phyloP scores from a whole-genome alignment of 345 rosid species.

The Boechera divaricarpa region DNA sequence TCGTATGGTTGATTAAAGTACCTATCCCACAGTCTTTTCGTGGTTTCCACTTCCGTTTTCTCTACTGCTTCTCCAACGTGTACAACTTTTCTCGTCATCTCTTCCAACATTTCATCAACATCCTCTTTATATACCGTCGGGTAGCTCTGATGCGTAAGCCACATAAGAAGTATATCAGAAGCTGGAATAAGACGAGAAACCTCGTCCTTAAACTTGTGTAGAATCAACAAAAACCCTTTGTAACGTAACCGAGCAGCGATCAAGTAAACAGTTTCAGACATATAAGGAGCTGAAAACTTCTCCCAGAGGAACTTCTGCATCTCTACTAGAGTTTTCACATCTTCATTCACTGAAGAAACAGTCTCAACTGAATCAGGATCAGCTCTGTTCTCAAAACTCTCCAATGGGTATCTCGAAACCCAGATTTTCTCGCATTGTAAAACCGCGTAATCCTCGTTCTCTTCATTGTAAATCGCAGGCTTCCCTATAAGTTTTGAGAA shows the following conservation, averaged over 20 bases:
- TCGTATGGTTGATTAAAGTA: conserved; percentile 77
- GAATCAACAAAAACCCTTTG: conserved; percentile 66
- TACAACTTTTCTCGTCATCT: conserved; percentile 51
- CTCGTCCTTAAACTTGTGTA: conserved; percentile 56
- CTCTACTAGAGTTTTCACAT: conserved; percentile 54
- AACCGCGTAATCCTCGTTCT: conserved; percentile 79
- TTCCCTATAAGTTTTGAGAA: conserved; percentile 86
- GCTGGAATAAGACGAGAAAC: conserved; percentile 61
- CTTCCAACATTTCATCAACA: conserved; percentile 60
- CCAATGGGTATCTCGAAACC: conserved; percentile 59
- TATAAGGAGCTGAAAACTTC: conserved; percentile 70
- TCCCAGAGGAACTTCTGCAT: conserved; percentile 55
- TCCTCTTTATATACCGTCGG: conserved; percentile 76
- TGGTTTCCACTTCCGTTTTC: conserved; percentile 57
- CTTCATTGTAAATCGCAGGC: conserved; percentile 70
- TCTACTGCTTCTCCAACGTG: conserved; percentile 55
- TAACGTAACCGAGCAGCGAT: conserved; percentile 77
- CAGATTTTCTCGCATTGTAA: conserved; percentile 73
- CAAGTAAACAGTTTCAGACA: conserved; percentile 69
- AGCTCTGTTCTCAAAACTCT: conserved; percentile 76
- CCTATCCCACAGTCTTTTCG: conserved; percentile 66
- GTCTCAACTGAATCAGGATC: conserved; percentile 47
- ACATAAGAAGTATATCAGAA: conserved; percentile 77
- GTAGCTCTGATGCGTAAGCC: conserved; percentile 88
- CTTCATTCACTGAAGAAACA: conserved; percentile 43